phyloP scores from a whole-genome alignment of 306 rosid species.

The Begonia masoniana region DNA sequence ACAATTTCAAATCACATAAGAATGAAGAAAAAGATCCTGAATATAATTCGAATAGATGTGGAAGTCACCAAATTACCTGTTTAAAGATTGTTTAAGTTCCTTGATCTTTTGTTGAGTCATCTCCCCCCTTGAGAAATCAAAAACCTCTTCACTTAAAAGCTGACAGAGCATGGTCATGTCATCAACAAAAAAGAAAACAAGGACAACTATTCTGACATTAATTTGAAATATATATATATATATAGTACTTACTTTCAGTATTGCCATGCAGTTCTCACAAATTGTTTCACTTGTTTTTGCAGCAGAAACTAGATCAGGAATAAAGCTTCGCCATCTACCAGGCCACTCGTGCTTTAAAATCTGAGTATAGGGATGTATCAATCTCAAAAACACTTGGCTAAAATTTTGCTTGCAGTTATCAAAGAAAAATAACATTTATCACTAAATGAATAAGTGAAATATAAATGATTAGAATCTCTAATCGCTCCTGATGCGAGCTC shows the following conservation, averaged over 20 bases:
- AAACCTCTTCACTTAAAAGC: constrained; percentile 60
- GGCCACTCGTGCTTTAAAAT: constrained; percentile 99
- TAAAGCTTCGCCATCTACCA: constrained; percentile 74
- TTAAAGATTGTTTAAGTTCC: constrained; percentile 55
- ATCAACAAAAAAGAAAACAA: constrained; percentile 9
- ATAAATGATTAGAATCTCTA: too few species aligned
- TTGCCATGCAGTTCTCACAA: constrained; percentile 95
- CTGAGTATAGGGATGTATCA: constrained; percentile 17
- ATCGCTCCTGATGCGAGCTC: too few species aligned
- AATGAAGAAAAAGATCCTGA: too few species aligned
- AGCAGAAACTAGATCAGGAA: constrained; percentile 91
- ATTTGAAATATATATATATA: background rate
- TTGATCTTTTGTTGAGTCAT: constrained; percentile 57
- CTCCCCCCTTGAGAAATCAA: constrained; percentile 64
- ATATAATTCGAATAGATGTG: background rate
- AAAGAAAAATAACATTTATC: too few species aligned
- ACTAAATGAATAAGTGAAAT: too few species aligned
- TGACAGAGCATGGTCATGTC: constrained; percentile 9
- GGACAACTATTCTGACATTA: too few species aligned
- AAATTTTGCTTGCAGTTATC: too few species aligned
- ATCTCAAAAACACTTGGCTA: too few species aligned
- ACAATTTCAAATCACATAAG: too few species aligned
- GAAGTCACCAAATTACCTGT: constrained; percentile 35
- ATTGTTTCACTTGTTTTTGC: constrained; percentile 94
- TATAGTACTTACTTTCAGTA: constrained; percentile 52